phyloP scores from a whole-genome alignment of 225 moss, liverwort and hornwort species.

The Antitrichia curtipendula region DNA sequence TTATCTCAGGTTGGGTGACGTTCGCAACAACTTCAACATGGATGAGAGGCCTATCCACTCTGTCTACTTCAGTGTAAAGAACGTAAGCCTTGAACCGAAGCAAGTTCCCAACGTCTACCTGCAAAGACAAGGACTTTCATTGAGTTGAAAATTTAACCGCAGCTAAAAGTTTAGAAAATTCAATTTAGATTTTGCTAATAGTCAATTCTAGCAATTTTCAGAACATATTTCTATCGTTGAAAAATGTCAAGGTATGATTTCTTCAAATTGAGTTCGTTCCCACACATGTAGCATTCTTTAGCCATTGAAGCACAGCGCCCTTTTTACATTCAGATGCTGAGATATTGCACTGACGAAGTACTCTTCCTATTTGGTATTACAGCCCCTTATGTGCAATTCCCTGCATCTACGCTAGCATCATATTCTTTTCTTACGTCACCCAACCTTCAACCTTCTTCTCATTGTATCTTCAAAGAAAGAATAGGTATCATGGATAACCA shows the following conservation, averaged over 20 bases:
- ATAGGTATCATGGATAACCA: background rate
- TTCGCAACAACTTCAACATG: slow-evolving; percentile 87
- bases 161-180: background rate
- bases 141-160: background rate
- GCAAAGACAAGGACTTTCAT: background rate
- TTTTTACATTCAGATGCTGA: background rate
- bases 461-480: background rate
- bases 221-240: background rate
- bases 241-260: background rate
- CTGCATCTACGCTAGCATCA: background rate
- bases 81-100: slow-evolving; percentile 77
- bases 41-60: slow-evolving; percentile 51
- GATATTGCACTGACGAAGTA: background rate
- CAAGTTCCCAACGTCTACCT: slow-evolving; percentile 92
- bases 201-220: background rate
- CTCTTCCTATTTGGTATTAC: background rate
- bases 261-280: background rate
- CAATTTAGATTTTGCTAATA: background rate
- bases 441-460: background rate
- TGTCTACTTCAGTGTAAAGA: slow-evolving; percentile 68
- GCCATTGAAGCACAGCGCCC: background rate
- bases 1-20: slow-evolving; percentile 79
- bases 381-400: background rate
- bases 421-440: background rate
- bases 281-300: background rate